Base-by-base conservation (phyloP, 2,329 filamentous ascomycete genomes). In the Aureobasidium sp. region DNA sequence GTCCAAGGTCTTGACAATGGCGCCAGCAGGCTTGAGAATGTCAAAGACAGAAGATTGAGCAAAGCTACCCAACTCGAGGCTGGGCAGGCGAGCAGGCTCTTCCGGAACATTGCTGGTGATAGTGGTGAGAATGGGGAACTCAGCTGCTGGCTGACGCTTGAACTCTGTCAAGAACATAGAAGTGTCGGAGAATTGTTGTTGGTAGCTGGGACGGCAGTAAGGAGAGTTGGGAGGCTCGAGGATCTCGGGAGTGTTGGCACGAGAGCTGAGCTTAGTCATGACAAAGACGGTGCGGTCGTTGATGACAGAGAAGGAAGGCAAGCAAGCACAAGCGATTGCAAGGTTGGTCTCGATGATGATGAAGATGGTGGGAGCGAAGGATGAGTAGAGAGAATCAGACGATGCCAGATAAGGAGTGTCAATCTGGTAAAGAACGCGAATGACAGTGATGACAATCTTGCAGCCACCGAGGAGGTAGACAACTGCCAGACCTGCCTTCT, bases 401-500 rank as follows among this genome's bases (percentile, higher is more conserved):
- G 55, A 58, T 20, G 37, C 34, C 25, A 37, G 25, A n/a, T 47
- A 49, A 34, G 45, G 59, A 27, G 27, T 55, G 27, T 55, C 36
- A 9, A 47, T 53, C 37, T 53, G 48, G 48, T 61, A 55, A 20
- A 55, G 29, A 4, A 55, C 36, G 27, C 48, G 48, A 17, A 61
- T 44, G 44, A 53, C n/a, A 20, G 39, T 53, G 27, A 53, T 53
- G 48, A 61, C 48, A 27, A 68, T 65, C 60, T 62, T 70, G 68
- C 69, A 70, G 41, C 70, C 66, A 51, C 73, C 74, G 1, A 75
- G 65, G 3, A 66, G 67, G 62, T 75, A 75, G 47, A 75, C 70
- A 17, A 67, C 53, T 58, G 72, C 68, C n/a, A 76, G 63, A 5
- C 69, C 71, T 11, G 70, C 62, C 63, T 72, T 73, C 42, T 72